Evolutionary conservation across 805 yeast genomes (phyloP).

Genomic region (Cyberlindnera petersonii): DNA sequence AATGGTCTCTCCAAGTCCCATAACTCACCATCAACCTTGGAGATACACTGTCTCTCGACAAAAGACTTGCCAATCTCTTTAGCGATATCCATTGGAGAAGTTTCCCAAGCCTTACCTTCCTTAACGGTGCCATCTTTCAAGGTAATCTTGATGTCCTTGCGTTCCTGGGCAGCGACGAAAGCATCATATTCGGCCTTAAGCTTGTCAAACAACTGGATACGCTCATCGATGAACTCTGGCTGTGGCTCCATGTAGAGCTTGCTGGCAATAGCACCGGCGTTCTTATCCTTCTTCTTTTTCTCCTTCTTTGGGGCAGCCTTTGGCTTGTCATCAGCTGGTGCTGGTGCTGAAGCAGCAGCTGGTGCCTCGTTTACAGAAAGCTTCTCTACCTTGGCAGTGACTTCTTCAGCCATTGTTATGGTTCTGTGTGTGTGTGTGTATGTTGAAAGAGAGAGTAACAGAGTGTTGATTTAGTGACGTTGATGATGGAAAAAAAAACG

Average conservation of each 20-base stretch:
- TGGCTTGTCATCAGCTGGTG: conserved; percentile 8
- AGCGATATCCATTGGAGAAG: conserved; percentile 86
- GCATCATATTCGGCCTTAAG: conserved; percentile 76
- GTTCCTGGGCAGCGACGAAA: conserved; percentile 56
- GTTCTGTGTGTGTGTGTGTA: no score
- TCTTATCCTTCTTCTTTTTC: conserved; percentile 43
- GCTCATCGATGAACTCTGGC: conserved; percentile 79
- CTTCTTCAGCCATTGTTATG: conserved; percentile 36
- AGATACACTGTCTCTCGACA: conserved; percentile 82
- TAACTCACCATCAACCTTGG: conserved; percentile 83
- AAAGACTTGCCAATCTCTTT: conserved; percentile 80
- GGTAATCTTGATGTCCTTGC: conserved; percentile 69
- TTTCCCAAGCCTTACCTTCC: conserved; percentile 82
- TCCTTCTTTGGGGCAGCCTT: conserved; percentile 24
- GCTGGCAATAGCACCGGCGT: conserved; percentile 31
- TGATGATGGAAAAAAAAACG: background rate
- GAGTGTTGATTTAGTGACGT: background rate
- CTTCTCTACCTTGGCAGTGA: conserved; percentile 45
- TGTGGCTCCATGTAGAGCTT: conserved; percentile 60
- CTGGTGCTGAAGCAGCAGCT: conserved; percentile 28
- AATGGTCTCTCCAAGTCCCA: conserved; percentile 97
- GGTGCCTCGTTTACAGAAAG: conserved; percentile 34
- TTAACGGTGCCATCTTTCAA: conserved; percentile 81
- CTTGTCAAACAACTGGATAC: conserved; percentile 75
- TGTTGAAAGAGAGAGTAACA: background rate